phyloP scores from a whole-genome alignment of 2,329 filamentous ascomycete genomes.

The Bimuria novae-zelandiae region DNA sequence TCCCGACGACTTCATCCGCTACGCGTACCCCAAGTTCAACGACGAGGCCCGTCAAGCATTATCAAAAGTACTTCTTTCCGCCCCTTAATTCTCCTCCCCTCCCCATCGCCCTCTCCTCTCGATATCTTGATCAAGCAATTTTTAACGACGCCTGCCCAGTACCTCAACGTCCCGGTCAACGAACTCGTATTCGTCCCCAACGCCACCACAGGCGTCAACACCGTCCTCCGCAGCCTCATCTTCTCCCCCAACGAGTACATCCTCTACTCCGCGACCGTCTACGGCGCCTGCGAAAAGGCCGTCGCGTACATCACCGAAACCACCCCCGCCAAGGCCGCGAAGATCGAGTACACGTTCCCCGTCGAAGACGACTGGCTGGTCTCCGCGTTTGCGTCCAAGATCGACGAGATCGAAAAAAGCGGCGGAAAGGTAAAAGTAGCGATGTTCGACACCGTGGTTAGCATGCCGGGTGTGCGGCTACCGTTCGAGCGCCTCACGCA shows the following conservation, averaged over 20 bases:
- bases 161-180: constrained; percentile 68
- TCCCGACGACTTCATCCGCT: constrained; percentile 78
- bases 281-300: constrained; percentile 76
- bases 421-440: constrained; percentile 70
- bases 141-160: constrained; percentile 27
- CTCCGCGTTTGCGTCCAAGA: constrained; percentile 61
- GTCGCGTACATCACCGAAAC: constrained; percentile 75
- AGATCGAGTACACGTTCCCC: constrained; percentile 70
- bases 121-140: constrained; percentile 36
- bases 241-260: constrained; percentile 76
- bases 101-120: neutral
- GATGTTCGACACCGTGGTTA: constrained; percentile 80
- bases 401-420: constrained; percentile 56
- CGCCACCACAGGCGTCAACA: constrained; percentile 78
- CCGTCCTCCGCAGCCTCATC: constrained; percentile 73
- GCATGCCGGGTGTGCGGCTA: constrained; percentile 76
- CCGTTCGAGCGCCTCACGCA: constrained; percentile 72
- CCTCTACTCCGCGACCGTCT: constrained; percentile 77
- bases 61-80: constrained; percentile 18
- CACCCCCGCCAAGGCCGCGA: constrained; percentile 53
- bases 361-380: constrained; percentile 71
- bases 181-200: constrained; percentile 80
- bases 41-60: constrained; percentile 68
- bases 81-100: neutral
- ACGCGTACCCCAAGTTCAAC: constrained; percentile 65